A percentile compares a stretch with the other conserved stretches of the same genome.
Conservation (phyloP, 2,329 filamentous ascomycete species). For the Aspergillus ibericus region DNA sequence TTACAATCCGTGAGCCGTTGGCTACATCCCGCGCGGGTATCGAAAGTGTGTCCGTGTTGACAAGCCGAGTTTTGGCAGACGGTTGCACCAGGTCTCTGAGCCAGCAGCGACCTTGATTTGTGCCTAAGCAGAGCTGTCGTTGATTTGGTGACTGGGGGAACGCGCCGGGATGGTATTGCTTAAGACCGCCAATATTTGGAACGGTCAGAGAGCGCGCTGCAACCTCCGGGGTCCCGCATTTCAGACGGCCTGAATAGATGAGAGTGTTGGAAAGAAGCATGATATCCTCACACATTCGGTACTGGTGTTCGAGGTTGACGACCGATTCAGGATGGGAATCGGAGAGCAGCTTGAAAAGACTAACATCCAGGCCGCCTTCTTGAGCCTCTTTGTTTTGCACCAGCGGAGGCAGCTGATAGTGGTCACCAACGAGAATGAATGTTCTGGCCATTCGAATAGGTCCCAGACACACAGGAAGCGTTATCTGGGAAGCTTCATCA, state of each 20-base stretch:
- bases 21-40: constrained; percentile 62
- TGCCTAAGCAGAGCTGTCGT: constrained; percentile 57
- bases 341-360: constrained; percentile 89
- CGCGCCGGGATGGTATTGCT: constrained; percentile 54
- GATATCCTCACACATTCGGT: constrained; percentile 96
- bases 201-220: constrained; percentile 68
- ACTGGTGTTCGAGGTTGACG: constrained; percentile 90
- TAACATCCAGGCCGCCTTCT: constrained; percentile 83
- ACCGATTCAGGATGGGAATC: constrained; percentile 85
- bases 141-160: constrained; percentile 21
- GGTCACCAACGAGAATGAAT: constrained; percentile 94
- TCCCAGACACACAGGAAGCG: constrained; percentile 87
- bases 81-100: constrained; percentile 70
- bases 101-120: constrained; percentile 64
- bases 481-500: constrained; percentile 97
- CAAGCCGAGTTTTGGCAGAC: constrained; percentile 73
- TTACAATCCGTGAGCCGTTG: constrained; percentile 83
- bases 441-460: constrained; percentile 89
- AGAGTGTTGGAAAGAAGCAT: constrained; percentile 91
- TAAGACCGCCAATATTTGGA: constrained; percentile 63
- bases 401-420: constrained; percentile 91
- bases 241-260: constrained; percentile 87
- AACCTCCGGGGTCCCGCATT: constrained; percentile 79
- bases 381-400: constrained; percentile 89
- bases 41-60: constrained; percentile 80